A percentile compares a stretch with the other conserved stretches of the same genome.
Evolutionary conservation across 2,329 filamentous ascomycete genomes (phyloP).

Genomic region (Sordariomycetes sp.): DNA sequence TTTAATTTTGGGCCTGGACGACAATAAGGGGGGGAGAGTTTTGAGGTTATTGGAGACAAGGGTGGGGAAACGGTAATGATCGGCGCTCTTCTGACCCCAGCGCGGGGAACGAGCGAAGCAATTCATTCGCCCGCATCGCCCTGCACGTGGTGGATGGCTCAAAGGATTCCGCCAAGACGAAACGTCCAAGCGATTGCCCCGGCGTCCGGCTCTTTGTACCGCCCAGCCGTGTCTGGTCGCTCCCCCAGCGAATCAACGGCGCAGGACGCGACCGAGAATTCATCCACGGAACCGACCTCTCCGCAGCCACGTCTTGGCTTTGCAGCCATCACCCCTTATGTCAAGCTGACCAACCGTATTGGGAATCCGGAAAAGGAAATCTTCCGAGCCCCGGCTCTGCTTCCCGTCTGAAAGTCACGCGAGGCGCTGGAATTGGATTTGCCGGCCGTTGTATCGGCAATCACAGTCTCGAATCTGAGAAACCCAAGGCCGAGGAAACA

Average conservation of each 20-base stretch:
- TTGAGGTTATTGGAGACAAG: not conserved
- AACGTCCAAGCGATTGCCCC: not conserved
- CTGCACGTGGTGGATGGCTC: not conserved
- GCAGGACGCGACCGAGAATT: not conserved
- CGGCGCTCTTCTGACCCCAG: not conserved
- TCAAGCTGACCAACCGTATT: not conserved
- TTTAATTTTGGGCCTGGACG: not conserved
- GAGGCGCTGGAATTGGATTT: not conserved
- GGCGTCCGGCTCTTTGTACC: not conserved
- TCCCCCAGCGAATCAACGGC: not conserved
- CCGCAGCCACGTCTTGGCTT: not conserved
- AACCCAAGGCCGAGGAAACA: not conserved
- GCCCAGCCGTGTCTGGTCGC: not conserved
- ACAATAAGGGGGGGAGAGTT: too few relatives aligned
- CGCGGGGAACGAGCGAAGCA: not conserved
- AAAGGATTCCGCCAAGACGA: not conserved
- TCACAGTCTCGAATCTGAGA: not conserved
- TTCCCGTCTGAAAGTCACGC: not conserved
- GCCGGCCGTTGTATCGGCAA: not conserved
- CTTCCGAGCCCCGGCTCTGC: not conserved
- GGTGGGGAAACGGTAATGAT: not conserved
- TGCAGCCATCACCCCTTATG: not conserved
- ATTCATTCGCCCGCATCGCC: not conserved
- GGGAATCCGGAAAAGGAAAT: not conserved
- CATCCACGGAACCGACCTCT: not conserved